Percentiles rank a stretch among this genome's conserved stretches.
Evolutionary conservation across 2,329 filamentous ascomycete genomes (phyloP).

Genomic region (Celoporthe dispersa): DNA sequence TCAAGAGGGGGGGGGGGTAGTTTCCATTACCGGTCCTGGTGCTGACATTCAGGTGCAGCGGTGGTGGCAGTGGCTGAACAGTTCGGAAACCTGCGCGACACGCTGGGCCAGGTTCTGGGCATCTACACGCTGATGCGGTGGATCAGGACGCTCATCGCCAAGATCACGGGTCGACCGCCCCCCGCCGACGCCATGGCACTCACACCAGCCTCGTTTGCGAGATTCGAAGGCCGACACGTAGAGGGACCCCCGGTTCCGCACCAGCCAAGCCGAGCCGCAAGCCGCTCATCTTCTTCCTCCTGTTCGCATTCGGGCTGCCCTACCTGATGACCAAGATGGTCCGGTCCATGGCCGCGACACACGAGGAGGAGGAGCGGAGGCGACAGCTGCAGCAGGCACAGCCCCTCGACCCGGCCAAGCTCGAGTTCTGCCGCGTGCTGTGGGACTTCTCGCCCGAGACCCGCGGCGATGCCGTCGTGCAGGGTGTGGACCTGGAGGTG

Average conservation of each 20-base stretch:
- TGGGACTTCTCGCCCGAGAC: conserved; percentile 91
- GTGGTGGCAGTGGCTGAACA: conserved; percentile 99
- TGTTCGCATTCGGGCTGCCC: conserved; percentile 92
- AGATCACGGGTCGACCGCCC: conserved; percentile 86
- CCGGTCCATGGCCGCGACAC: conserved; percentile 76
- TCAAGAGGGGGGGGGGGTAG: no score
- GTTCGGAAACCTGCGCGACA: conserved; percentile 90
- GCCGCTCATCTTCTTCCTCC: conserved; percentile 92
- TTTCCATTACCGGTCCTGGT: conserved; percentile 18
- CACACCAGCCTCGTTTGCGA: conserved; percentile 88
- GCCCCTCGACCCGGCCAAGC: conserved; percentile 81
- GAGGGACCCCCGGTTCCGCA: conserved; percentile 62
- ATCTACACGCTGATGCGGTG: conserved; percentile 97
- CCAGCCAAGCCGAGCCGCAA: conserved; percentile 82
- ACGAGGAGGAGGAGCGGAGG: conserved; percentile 79
- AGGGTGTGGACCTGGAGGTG: conserved; percentile 85
- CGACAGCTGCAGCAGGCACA: conserved; percentile 54
- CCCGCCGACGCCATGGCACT: conserved; percentile 86
- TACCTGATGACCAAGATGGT: conserved; percentile 98
- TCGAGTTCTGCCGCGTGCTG: conserved; percentile 93
- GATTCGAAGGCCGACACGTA: conserved; percentile 74
- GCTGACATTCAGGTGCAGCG: conserved; percentile 54
- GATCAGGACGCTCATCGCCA: conserved; percentile 89
- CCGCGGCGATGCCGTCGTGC: conserved; percentile 55
- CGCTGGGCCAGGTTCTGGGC: conserved; percentile 88